These are phyloP conservation scores for Rhodotorula diobovata DNA, from an alignment of 768 basidiomycete species.

Conservation along the genomic window DNA sequence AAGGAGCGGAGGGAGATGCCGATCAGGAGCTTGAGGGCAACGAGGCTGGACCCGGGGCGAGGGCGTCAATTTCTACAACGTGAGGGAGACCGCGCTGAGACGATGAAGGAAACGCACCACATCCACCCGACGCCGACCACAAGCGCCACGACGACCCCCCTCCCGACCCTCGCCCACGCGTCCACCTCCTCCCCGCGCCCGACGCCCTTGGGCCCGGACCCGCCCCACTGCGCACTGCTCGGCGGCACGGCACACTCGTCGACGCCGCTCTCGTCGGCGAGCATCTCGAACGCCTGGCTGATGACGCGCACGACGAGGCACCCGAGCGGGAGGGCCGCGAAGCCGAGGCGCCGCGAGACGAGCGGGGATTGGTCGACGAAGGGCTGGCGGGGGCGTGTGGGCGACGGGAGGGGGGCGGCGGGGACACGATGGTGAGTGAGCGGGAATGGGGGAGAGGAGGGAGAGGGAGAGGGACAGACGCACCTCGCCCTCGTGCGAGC, in stretches of 20 bases:
- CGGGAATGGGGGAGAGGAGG: not conserved
- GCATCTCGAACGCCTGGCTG: constrained; percentile 50
- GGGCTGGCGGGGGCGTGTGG: constrained; percentile 57
- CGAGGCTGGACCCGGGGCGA: constrained; percentile 22
- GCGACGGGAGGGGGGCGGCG: not conserved
- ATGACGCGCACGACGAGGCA: constrained; percentile 57
- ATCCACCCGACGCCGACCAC: constrained; percentile 71
- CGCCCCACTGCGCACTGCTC: not conserved
- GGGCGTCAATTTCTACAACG: not conserved
- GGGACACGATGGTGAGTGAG: not conserved
- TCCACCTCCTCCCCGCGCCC: constrained; percentile 5
- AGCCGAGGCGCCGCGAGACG: constrained; percentile 87
- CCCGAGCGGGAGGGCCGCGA: constrained; percentile 85
- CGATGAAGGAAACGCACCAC: constrained; percentile 57
- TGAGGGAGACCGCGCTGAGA: not conserved
- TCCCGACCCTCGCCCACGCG: constrained; percentile 18
- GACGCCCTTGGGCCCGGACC: no score
- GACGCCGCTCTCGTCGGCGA: constrained; percentile 41
- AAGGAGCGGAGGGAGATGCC: constrained; percentile 52
- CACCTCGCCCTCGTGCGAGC: constrained; percentile 65
- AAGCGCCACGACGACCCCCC: constrained; percentile 17
- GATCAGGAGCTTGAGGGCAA: constrained; percentile 77
- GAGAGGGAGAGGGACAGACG: constrained; percentile 10
- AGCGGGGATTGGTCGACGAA: constrained; percentile 94
- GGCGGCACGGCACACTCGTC: constrained; percentile 42